These are phyloP conservation scores for Mycena alexandri DNA, from an alignment of 768 basidiomycete genomes.

Conservation along the genomic window DNA sequence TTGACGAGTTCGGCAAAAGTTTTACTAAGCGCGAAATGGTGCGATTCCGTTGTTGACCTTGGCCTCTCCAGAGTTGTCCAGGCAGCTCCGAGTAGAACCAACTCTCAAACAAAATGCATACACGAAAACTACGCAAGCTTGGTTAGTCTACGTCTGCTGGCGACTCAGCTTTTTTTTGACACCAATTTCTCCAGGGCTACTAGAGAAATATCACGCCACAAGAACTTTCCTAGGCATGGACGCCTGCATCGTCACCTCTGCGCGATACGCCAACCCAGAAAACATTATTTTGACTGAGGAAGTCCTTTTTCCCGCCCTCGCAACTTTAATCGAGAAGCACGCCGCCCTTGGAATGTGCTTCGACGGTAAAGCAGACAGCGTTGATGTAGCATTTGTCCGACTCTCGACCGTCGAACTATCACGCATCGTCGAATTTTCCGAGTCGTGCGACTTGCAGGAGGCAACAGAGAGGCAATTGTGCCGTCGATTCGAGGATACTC, in stretches of 20 bases:
- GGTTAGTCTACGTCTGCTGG: too few species aligned
- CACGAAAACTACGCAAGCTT: too few species aligned
- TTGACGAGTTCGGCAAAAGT: too few species aligned
- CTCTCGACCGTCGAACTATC: constrained; percentile 46
- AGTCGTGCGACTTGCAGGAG: constrained; percentile 38
- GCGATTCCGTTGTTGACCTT: too few species aligned
- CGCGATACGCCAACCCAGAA: constrained; percentile 41
- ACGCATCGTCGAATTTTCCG: constrained; percentile 46
- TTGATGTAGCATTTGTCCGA: constrained; percentile 41
- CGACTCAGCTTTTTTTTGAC: too few species aligned
- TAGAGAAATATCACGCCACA: constrained; percentile 49
- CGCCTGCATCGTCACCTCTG: constrained; percentile 49
- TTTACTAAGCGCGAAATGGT: too few species aligned
- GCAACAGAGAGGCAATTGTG: constrained; percentile 44
- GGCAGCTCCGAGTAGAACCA: too few species aligned
- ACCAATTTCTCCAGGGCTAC: constrained; percentile 40
- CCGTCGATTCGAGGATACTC: constrained; percentile 41
- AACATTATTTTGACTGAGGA: constrained; percentile 35
- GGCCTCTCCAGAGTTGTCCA: too few species aligned
- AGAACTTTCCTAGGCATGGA: constrained; percentile 48
- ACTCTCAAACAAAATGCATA: too few species aligned
- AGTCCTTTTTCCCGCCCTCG: constrained; percentile 44
- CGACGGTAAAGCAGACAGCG: constrained; percentile 29
- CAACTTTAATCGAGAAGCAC: constrained; percentile 43
- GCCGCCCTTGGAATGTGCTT: constrained; percentile 46